A percentile compares a stretch with the other conserved stretches of the same genome.
These are phyloP conservation scores for Triadica sebifera DNA, from an alignment of 345 rosid genomes.

Conservation along the genomic window DNA sequence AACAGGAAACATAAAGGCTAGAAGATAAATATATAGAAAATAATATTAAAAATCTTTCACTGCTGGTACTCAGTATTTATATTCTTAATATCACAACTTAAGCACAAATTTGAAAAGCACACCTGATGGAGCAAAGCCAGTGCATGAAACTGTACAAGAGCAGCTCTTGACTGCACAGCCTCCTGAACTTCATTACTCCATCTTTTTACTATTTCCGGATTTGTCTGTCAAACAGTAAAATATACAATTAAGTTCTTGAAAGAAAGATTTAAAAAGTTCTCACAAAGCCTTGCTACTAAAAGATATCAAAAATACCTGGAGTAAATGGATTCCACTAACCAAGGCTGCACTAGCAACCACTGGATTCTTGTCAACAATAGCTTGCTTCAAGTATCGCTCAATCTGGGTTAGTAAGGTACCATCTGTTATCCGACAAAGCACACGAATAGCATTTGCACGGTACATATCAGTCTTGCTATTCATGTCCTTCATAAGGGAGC, in stretches of 20 bases:
- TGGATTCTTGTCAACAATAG: constrained; percentile 97
- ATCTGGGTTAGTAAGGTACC: constrained; percentile 91
- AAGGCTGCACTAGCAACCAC: constrained; percentile 99
- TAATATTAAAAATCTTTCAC: neutral
- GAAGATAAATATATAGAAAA: neutral
- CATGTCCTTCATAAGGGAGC: constrained; percentile 99
- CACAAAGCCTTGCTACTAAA: neutral
- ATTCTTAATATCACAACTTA: neutral
- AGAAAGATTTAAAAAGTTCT: neutral
- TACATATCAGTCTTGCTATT: constrained; percentile 98
- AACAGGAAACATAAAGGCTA: neutral
- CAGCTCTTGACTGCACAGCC: constrained; percentile 70
- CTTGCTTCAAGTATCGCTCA: constrained; percentile 94
- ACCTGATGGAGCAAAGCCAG: constrained; percentile 90
- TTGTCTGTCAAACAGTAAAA: neutral
- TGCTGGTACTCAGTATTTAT: neutral
- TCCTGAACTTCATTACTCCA: neutral
- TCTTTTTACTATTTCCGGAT: neutral
- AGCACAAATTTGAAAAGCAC: constrained; percentile 13
- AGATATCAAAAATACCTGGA: constrained; percentile 50
- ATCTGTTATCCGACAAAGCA: constrained; percentile 88
- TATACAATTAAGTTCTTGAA: neutral
- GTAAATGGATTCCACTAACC: constrained; percentile 94
- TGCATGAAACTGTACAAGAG: constrained; percentile 98
- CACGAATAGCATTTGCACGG: constrained; percentile 96